Evolutionary conservation across 169 alveolate species (phyloP).

Genomic region (Plasmodium gonderi): DNA sequence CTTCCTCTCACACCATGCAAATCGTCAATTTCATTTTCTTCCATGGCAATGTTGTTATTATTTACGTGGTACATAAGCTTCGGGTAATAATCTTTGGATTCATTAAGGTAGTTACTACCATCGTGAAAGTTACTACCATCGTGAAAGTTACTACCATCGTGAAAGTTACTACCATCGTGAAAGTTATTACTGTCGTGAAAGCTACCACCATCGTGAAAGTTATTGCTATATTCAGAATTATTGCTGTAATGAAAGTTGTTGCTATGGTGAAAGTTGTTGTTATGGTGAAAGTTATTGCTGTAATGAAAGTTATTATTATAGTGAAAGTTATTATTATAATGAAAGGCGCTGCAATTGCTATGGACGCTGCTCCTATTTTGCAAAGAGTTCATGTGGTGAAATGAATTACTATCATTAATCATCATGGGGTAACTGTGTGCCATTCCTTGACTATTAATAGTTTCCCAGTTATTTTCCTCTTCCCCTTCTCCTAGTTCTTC

Average conservation of each 20-base stretch:
- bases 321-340: too few relatives aligned
- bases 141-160: not conserved
- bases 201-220: too few relatives aligned
- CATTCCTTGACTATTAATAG: not conserved
- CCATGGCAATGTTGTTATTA: not conserved
- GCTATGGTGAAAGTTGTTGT: too few relatives aligned
- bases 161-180: not conserved
- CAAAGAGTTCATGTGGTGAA: too few relatives aligned
- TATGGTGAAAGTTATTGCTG: too few relatives aligned
- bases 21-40: not conserved
- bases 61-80: conserved; percentile 2
- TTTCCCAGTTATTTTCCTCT: not conserved
- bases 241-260: too few relatives aligned
- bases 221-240: too few relatives aligned
- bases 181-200: not conserved
- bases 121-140: not conserved
- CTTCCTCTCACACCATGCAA: not conserved
- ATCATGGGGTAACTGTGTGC: not conserved
- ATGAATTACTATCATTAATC: too few relatives aligned
- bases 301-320: too few relatives aligned
- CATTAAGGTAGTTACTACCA: not conserved
- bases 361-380: too few relatives aligned
- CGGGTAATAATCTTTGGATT: not conserved
- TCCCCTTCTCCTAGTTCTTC: not conserved
- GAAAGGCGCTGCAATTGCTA: too few relatives aligned